Conservation (phyloP, 306 rosid species). For the Castanopsis chinensis region DNA sequence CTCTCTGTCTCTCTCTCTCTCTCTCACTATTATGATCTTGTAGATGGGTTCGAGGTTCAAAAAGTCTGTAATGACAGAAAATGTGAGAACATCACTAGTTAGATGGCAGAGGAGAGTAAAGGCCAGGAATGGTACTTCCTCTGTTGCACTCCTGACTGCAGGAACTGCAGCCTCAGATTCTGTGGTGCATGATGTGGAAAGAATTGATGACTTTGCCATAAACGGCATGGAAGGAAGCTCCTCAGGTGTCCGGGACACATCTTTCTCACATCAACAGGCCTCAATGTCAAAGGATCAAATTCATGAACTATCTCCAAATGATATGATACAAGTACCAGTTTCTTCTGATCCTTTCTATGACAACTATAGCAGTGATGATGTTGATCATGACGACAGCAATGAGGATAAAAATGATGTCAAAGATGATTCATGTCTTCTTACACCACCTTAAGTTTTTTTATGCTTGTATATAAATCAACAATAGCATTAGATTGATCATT, state of each 20-base stretch:
- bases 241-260: conserved; percentile 23
- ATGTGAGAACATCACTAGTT: conserved; percentile 60
- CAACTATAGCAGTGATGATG: not conserved
- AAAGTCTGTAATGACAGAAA: conserved; percentile 64
- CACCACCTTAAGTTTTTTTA: conserved; percentile 24
- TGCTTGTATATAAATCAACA: not conserved
- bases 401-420: conserved; percentile 6
- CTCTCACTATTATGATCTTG: conserved; percentile 7
- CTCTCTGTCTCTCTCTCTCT: not conserved
- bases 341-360: not conserved
- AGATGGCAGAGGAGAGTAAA: conserved; percentile 79
- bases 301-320: conserved; percentile 1
- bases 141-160: conserved; percentile 25
- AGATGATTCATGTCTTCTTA: conserved; percentile 24
- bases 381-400: not conserved
- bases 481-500: not conserved
- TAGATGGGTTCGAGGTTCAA: conserved; percentile 89
- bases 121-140: conserved; percentile 37
- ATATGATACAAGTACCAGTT: not conserved
- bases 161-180: conserved; percentile 37
- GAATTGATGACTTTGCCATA: not conserved
- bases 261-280: conserved; percentile 15
- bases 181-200: conserved; percentile 15
- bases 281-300: not conserved
- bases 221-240: conserved; percentile 48